These are phyloP conservation scores for Excoecaria agallocha DNA, from an alignment of 345 rosid genomes.

Conservation along the genomic window DNA sequence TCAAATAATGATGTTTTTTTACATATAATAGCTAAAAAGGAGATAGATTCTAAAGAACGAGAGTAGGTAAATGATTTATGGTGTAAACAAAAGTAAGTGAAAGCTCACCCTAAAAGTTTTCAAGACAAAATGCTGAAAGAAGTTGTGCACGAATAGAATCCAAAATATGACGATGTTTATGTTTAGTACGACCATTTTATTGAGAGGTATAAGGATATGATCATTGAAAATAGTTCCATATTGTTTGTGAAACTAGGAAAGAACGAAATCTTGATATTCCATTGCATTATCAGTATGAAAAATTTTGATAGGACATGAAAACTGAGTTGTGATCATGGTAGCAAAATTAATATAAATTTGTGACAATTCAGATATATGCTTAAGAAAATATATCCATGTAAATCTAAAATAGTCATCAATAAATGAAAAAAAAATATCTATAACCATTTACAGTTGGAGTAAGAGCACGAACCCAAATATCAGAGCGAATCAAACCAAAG, in stretches of 20 bases:
- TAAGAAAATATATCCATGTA: too few species aligned
- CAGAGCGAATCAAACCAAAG: too few species aligned
- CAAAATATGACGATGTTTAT: not conserved
- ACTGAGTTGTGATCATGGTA: not conserved
- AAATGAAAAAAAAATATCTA: too few species aligned
- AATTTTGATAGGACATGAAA: not conserved
- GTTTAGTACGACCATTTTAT: not conserved
- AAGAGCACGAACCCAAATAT: too few species aligned
- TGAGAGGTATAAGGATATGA: not conserved
- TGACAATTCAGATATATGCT: not conserved
- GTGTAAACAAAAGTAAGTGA: not conserved
- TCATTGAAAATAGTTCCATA: not conserved
- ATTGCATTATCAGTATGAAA: not conserved
- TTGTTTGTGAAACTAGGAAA: not conserved
- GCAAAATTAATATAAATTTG: not conserved
- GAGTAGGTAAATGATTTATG: not conserved
- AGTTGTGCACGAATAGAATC: not conserved
- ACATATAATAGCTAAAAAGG: too few species aligned
- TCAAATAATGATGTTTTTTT: too few species aligned
- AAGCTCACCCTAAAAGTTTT: not conserved
- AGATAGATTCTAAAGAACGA: not conserved
- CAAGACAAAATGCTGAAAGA: not conserved
- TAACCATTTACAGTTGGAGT: too few species aligned
- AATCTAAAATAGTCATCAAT: not conserved
- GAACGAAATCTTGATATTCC: not conserved